phyloP scores from a whole-genome alignment of 768 basidiomycete species.

The Udeniomyces megalosporus region DNA sequence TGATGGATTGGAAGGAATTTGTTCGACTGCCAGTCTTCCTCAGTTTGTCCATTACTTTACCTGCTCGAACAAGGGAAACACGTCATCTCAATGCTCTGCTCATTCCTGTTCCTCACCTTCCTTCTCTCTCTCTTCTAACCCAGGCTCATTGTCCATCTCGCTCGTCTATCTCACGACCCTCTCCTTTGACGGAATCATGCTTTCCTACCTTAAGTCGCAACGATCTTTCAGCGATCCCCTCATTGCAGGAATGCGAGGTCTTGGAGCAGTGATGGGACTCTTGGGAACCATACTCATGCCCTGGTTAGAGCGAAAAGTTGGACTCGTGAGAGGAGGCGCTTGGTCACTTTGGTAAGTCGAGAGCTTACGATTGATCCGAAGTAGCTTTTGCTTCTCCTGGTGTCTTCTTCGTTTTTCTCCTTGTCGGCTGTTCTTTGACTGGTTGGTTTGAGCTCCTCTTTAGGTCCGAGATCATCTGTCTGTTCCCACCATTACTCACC shows the following conservation, averaged over 20 bases:
- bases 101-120: too few species aligned
- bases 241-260: constrained; percentile 38
- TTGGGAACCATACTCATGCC: constrained; percentile 37
- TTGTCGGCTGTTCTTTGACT: not conserved
- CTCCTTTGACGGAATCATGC: constrained; percentile 41
- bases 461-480: constrained; percentile 34
- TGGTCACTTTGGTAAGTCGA: constrained; percentile 38
- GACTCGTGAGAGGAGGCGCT: constrained; percentile 36
- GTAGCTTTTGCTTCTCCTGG: too few species aligned
- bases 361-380: too few species aligned
- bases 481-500: constrained; percentile 36
- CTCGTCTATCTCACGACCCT: constrained; percentile 35
- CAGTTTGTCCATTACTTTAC: too few species aligned
- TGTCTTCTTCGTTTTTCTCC: too few species aligned
- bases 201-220: constrained; percentile 38
- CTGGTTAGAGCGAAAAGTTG: constrained; percentile 33
- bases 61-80: not conserved
- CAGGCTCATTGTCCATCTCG: constrained; percentile 32
- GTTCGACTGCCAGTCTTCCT: constrained; percentile 31
- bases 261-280: constrained; percentile 37
- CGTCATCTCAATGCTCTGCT: constrained; percentile 18
- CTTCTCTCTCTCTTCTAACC: too few species aligned
- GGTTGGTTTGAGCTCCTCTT: not conserved
- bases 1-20: constrained; percentile 31
- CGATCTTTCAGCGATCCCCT: constrained; percentile 35